Percentiles rank a stretch among this genome's conserved stretches.
Conservation (phyloP, 495 filamentous ascomycete genomes). For the Lindgomyces ingoldianus region DNA sequence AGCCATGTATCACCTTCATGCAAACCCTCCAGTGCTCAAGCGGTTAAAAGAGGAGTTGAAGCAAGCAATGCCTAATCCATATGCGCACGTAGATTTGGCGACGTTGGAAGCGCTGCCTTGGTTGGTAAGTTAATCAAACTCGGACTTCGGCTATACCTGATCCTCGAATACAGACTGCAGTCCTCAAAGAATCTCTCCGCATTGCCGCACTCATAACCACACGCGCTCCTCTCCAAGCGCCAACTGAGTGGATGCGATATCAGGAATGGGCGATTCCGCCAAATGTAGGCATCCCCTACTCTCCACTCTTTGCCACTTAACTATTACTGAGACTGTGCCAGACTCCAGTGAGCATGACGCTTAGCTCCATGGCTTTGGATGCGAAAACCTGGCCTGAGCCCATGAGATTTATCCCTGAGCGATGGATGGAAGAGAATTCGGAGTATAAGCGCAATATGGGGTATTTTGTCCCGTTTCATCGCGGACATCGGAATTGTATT, state of each 20-base stretch:
- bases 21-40: constrained; percentile 26
- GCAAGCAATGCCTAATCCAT: constrained; percentile 7
- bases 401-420: constrained; percentile 26
- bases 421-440: constrained; percentile 29
- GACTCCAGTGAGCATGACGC: constrained; percentile 37
- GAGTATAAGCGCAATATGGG: constrained; percentile 1
- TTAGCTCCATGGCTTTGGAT: constrained; percentile 18
- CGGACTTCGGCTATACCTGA: background rate
- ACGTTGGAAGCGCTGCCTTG: constrained; percentile 43
- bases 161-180: constrained; percentile 25
- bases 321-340: no score
- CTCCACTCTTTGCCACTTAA: background rate
- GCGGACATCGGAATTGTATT: constrained; percentile 6
- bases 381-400: constrained; percentile 23
- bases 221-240: background rate
- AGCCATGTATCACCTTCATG: constrained; percentile 38
- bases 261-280: constrained; percentile 17
- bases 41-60: constrained; percentile 9
- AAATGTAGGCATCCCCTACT: background rate
- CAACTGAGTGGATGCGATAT: constrained; percentile 1
- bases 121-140: constrained; percentile 5
- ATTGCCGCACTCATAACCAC: constrained; percentile 1
- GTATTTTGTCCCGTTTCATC: constrained; percentile 1
- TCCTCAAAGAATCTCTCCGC: constrained; percentile 41
- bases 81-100: constrained; percentile 21